A percentile compares a stretch with the other conserved stretches of the same genome.
phyloP scores from a whole-genome alignment of 176 grass and related monocot species.

The Aegilops longissima region DNA sequence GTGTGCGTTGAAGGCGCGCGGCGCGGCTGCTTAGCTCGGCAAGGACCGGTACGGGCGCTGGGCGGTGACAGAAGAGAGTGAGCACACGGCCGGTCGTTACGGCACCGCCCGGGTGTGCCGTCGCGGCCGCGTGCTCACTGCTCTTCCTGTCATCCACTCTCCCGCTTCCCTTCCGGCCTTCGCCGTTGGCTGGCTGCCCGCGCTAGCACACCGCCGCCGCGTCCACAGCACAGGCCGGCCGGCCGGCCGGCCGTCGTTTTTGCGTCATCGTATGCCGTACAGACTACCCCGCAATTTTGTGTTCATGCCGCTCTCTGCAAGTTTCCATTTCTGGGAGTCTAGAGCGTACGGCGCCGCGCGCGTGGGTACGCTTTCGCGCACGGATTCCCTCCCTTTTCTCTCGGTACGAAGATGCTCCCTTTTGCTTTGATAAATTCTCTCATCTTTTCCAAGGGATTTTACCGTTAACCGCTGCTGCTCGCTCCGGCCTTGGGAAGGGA shows the following conservation, averaged over 20 bases:
- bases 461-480: background rate
- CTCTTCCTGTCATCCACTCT: constrained; percentile 57
- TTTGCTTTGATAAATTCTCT: constrained; percentile 1
- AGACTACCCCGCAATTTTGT: background rate
- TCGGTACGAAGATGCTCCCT: constrained; percentile 6
- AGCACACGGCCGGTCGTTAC: constrained; percentile 64
- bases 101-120: constrained; percentile 56
- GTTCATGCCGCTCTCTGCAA: background rate
- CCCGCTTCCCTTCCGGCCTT: background rate
- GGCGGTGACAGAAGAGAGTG: constrained; percentile 75
- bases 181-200: background rate
- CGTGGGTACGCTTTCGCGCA: constrained; percentile 14
- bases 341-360: constrained; percentile 34
- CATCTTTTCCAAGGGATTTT: constrained; percentile 32
- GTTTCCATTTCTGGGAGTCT: constrained; percentile 34
- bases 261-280: constrained; percentile 30
- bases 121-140: constrained; percentile 68
- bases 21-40: background rate
- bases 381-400: constrained; percentile 42
- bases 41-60: background rate
- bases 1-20: background rate
- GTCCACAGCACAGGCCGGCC: constrained; percentile 20
- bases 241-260: background rate
- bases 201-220: constrained; percentile 6
- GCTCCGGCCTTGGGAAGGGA: constrained; percentile 14